Evolutionary conservation across 257 asterid genomes (phyloP).

Genomic region (Solanum chiquidenum): DNA sequence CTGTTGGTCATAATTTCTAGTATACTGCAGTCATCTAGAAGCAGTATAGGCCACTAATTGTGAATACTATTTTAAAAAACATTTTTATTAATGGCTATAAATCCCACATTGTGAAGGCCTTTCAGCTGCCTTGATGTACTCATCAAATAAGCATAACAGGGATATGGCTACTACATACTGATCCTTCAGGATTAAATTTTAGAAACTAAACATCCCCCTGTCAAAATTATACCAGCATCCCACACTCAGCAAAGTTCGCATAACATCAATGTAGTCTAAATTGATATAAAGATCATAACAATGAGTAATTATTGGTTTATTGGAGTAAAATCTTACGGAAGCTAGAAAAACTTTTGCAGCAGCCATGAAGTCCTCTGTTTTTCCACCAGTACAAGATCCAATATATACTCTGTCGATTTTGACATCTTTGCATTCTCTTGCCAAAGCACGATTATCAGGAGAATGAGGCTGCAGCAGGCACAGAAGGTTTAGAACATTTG

Average conservation of each 20-base stretch:
- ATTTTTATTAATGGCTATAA: not conserved
- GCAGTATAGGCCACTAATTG: not conserved
- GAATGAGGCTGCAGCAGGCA: constrained; percentile 77
- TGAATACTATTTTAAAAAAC: not conserved
- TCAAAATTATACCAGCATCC: not conserved
- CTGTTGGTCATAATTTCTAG: not conserved
- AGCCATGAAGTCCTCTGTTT: constrained; percentile 97
- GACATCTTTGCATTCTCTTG: constrained; percentile 95
- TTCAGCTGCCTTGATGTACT: not conserved
- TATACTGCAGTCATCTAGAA: not conserved
- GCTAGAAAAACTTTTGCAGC: constrained; percentile 92
- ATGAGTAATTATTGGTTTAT: not conserved
- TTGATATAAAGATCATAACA: not conserved
- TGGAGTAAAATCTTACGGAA: constrained; percentile 37
- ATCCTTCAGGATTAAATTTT: not conserved
- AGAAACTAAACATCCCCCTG: not conserved
- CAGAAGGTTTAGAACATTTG: not conserved
- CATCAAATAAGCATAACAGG: not conserved
- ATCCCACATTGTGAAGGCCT: not conserved
- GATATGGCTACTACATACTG: not conserved
- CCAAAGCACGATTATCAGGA: constrained; percentile 98
- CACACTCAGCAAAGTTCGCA: not conserved
- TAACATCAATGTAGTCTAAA: not conserved
- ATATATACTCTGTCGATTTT: constrained; percentile 91
- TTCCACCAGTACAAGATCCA: constrained; percentile 99